Evolutionary conservation across 1,284 basidiomycete genomes (phyloP).

Genomic region (Vanrija sp.): DNA sequence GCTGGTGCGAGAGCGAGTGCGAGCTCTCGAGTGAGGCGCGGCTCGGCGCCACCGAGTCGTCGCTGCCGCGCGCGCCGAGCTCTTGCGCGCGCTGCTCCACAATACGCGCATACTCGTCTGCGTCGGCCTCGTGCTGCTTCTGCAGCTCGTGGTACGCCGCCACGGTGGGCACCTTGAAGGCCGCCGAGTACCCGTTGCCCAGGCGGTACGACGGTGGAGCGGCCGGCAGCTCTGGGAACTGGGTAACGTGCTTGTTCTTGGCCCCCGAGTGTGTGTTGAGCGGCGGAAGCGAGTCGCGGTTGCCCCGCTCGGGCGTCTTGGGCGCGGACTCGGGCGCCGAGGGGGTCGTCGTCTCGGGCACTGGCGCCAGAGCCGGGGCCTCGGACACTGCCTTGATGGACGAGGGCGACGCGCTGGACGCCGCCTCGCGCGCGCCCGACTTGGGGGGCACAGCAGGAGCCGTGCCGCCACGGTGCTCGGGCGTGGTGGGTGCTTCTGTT

Average conservation of each 20-base stretch:
- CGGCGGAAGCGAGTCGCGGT: background rate
- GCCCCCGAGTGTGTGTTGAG: background rate
- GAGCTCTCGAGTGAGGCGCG: background rate
- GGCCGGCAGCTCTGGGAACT: conserved; percentile 37
- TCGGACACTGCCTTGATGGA: background rate
- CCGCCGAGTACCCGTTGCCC: conserved; percentile 40
- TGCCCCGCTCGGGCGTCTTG: background rate
- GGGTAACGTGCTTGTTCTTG: conserved; percentile 2
- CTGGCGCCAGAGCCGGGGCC: no score
- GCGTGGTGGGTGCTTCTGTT: no score
- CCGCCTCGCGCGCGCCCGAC: background rate
- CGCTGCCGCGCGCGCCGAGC: background rate
- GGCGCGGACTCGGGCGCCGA: background rate
- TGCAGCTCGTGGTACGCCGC: conserved; percentile 42
- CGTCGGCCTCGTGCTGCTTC: conserved; percentile 37
- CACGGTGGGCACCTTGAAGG: conserved; percentile 50
- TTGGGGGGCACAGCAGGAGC: background rate
- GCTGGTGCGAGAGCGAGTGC: no score
- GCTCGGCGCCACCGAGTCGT: background rate
- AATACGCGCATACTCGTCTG: conserved; percentile 45
- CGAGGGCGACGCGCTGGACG: background rate
- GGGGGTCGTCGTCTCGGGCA: no score
- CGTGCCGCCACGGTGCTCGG: no score
- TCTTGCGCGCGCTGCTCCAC: conserved; percentile 34
- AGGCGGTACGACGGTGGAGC: conserved; percentile 42